Percentiles rank a stretch among this genome's conserved stretches.
These are phyloP conservation scores for Chlorella ohadii DNA, from an alignment of 139 green algal genomes.

Conservation along the genomic window DNA sequence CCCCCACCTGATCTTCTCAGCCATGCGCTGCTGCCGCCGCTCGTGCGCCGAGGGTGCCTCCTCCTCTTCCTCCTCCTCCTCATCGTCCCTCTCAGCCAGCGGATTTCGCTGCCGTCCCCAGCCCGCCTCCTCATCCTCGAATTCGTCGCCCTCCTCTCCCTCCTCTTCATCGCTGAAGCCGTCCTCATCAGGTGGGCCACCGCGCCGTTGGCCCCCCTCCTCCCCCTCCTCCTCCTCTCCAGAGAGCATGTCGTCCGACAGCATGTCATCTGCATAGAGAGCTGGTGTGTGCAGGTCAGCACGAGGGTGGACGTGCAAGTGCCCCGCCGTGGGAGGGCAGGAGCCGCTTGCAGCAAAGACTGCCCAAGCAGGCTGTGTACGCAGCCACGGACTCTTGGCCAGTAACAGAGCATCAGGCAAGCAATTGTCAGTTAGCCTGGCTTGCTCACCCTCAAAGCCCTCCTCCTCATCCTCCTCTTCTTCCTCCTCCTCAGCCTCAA, in stretches of 20 bases:
- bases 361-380: too few relatives aligned
- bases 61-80: constrained; percentile 21
- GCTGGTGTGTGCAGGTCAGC: too few relatives aligned
- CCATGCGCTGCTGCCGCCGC: constrained; percentile 57
- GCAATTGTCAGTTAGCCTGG: too few relatives aligned
- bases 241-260: constrained; percentile 23
- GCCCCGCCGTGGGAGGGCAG: too few relatives aligned
- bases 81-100: background rate
- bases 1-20: constrained; percentile 57
- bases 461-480: constrained; percentile 31
- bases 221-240: constrained; percentile 32
- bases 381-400: too few relatives aligned
- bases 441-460: constrained; percentile 17
- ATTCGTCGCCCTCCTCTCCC: constrained; percentile 15
- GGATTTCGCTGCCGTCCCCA: background rate
- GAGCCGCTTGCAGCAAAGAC: background rate
- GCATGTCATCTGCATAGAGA: constrained; percentile 5
- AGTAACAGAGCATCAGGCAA: too few relatives aligned
- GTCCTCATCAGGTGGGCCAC: background rate
- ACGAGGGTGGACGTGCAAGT: too few relatives aligned
- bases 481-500: constrained; percentile 3
- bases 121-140: background rate
- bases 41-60: constrained; percentile 72
- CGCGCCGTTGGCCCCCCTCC: background rate
- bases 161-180: background rate